Conservation (phyloP, 345 rosid genomes). For the Lenwebbia sp. region DNA sequence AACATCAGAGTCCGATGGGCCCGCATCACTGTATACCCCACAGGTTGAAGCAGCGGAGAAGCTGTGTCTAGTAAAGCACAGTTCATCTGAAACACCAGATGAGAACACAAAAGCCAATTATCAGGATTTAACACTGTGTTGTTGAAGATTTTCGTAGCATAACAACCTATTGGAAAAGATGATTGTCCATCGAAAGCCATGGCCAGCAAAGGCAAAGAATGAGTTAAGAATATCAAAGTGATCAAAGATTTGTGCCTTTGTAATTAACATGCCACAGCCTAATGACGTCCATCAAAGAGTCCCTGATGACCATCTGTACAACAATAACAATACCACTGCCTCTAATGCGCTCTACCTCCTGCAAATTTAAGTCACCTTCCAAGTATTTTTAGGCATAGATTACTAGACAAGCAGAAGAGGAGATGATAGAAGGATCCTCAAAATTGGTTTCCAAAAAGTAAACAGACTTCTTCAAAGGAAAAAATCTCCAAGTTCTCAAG, state of each 20-base stretch:
- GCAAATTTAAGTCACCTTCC: neutral
- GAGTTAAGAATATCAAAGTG: neutral
- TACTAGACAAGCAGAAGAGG: neutral
- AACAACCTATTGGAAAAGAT: neutral
- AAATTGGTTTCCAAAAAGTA: neutral
- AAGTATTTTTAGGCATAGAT: neutral
- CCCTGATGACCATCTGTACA: neutral
- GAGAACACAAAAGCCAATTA: neutral
- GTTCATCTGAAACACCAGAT: neutral
- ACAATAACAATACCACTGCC: neutral
- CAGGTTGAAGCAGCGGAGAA: neutral
- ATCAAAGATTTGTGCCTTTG: neutral
- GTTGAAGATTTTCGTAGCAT: neutral
- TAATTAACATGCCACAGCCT: neutral
- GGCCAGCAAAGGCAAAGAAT: neutral
- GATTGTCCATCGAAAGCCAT: neutral
- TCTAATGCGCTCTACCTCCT: neutral
- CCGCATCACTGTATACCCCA: constrained; percentile 4
- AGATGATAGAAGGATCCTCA: neutral
- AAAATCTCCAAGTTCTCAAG: neutral
- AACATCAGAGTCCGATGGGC: neutral
- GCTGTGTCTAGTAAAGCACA: neutral
- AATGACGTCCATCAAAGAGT: neutral
- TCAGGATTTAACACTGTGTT: neutral
- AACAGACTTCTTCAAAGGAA: neutral